Base-by-base conservation (phyloP, 805 yeast genomes). In the Wickerhamomyces sydowiorum region DNA sequence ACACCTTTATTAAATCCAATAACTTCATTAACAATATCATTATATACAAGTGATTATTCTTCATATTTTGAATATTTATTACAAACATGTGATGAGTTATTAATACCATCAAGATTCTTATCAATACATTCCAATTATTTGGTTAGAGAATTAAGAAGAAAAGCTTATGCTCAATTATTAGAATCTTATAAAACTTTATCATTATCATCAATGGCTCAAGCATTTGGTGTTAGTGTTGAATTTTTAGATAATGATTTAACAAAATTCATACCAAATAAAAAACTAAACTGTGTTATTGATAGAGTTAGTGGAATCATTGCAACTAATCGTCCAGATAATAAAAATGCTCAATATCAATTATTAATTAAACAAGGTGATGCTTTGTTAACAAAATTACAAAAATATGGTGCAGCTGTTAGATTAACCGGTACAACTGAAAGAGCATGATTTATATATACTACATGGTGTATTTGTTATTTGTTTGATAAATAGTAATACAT, bases 321-420 rank as follows among this genome's bases (percentile, higher is more conserved):
- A 62, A 93, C 99, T 15, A 93, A 89, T 65, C 76, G 98, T 52
- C 96, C 97, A 2, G 99, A 93, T 62, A 89, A 85, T 67, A 93
- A 93, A 67, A 91, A 93, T 60, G 85, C 87, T 43, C 98, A 91
- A 66, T 93, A 90, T 64, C 96, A 89, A 60, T 64, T 72, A 48
- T 74, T 93, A 56, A 81, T 93, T 56, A 89, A 87, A 64, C 95
- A 84, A 60, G 98, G 99, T 48, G 99, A 93, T 59, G 79, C 82
- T 2, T 72, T 93, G 55, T 77, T 93, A 61, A 91, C 99, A 15
- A 93, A 91, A 64, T 74, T 93, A 59, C 99, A 93, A 64, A 93
- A 90, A 64, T 93, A 91, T 55, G 96, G 96, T 37, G 96, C 98
- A 36, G 96, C 97, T 19, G 98, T 93, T 38, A 86, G 95, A 62